A percentile compares a stretch with the other conserved stretches of the same genome.
phyloP scores from a whole-genome alignment of 345 rosid genomes.

The Euclidium syriacum region DNA sequence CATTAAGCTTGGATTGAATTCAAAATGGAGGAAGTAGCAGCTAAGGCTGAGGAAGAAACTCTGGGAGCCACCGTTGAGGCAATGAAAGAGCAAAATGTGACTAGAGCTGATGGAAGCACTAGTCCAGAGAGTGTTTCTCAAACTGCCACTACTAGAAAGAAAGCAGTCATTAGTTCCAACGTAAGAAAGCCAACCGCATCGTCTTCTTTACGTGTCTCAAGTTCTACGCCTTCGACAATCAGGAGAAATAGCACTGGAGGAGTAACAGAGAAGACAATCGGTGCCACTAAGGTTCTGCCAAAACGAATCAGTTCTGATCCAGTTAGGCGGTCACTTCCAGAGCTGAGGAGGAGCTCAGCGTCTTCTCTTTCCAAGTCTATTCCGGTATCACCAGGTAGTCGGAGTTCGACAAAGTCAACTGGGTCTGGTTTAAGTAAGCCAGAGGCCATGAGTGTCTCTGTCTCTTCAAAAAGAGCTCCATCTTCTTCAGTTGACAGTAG shows the following conservation, averaged over 20 bases:
- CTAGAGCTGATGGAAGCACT: constrained; percentile 36
- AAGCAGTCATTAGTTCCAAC: constrained; percentile 41
- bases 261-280: constrained; percentile 46
- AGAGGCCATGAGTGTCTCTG: constrained; percentile 41
- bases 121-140: constrained; percentile 37
- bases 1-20: constrained; percentile 19
- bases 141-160: constrained; percentile 51
- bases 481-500: constrained; percentile 63
- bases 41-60: constrained; percentile 36
- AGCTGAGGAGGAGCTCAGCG: constrained; percentile 67
- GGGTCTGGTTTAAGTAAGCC: constrained; percentile 44
- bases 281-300: constrained; percentile 31
- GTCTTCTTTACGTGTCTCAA: constrained; percentile 38
- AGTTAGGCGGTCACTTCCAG: constrained; percentile 75
- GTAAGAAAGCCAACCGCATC: constrained; percentile 41
- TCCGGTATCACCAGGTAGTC: constrained; percentile 40
- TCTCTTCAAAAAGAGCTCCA: constrained; percentile 51
- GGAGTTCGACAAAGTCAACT: constrained; percentile 48
- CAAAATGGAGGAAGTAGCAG: constrained; percentile 55
- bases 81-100: constrained; percentile 34
- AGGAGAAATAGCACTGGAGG: constrained; percentile 95
- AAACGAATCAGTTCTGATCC: constrained; percentile 47
- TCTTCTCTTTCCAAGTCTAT: constrained; percentile 58
- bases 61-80: constrained; percentile 25
- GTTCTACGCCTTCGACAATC: constrained; percentile 41